Evolutionary conservation across 441 rosid species (phyloP), one percentile per base, ranked within the genome.

Genomic region (Lepidium campestre): DNA sequence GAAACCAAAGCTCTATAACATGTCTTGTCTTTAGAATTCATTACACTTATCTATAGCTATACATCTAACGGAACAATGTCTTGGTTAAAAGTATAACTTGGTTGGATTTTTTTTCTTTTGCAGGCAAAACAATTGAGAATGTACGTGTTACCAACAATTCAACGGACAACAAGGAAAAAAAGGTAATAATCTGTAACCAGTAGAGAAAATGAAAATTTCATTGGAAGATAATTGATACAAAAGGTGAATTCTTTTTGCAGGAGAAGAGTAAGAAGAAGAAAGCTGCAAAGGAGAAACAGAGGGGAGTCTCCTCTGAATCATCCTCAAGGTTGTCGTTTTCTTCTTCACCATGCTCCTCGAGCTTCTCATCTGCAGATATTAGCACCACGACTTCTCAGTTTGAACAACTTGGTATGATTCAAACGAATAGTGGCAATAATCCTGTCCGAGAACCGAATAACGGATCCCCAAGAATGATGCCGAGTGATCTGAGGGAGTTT

Each of bases 281-380:
- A 76, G 72, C 72, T 25, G 32, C 56, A 13, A 88, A 78, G 71
- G 93, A 88, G 72, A 88, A 82, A 41, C 85, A 79, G 11, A 84
- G 82, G 73, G 70, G 45, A 31, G 32, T 57, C 53, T 85, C 91
- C 47, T 74, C 90, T 15, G 97, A 95, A 73, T 83, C 91, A 14
- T 80, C 98, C 40, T 72, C 86, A 57, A 82, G 85, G 75, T 82
- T 90, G 1, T 79, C 94, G 0, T 79, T 80, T 75, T 86, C 97
- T 20, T 85, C 96, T 62, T 87, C 98, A 56, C 77, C 91, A 56
- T 77, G 91, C 71, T 88, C 98, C 10, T 89, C 96, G 2, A 88
- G 85, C 75, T 77, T 84, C 65, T 84, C 90, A 32, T 88, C 92
- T 31, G 70, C 78, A 3, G 93, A 89, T 53, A 78, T 78, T 73